phyloP scores from a whole-genome alignment of 805 yeast species.

The Yarrowia sp. region DNA sequence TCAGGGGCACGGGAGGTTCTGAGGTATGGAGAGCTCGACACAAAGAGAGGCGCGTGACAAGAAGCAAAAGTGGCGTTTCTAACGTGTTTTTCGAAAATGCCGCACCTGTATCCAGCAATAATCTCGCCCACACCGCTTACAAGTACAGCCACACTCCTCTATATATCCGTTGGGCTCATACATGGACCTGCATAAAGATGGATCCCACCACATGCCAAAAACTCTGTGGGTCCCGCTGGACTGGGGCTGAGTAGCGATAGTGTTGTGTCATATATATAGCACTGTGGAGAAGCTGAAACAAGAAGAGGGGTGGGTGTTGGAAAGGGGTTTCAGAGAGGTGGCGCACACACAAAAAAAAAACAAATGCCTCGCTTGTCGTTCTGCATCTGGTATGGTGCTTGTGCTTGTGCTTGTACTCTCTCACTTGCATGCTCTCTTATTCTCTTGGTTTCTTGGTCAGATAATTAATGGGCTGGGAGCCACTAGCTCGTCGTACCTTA shows the following conservation, averaged over 20 bases:
- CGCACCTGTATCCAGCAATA: neutral
- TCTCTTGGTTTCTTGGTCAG: too few relatives aligned
- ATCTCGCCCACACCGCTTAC: neutral
- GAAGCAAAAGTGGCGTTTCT: neutral
- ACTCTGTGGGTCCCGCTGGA: neutral
- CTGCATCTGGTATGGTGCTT: too few relatives aligned
- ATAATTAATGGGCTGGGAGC: neutral
- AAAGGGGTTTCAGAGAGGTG: too few relatives aligned
- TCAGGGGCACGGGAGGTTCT: neutral
- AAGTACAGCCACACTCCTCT: neutral
- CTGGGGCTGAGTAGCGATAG: neutral
- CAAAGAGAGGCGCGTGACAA: neutral
- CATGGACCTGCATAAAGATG: conserved; percentile 9
- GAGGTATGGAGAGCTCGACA: neutral
- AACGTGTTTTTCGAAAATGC: neutral
- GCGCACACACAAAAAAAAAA: too few relatives aligned
- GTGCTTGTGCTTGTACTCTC: neutral
- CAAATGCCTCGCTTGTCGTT: too few relatives aligned
- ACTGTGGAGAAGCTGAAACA: too few relatives aligned
- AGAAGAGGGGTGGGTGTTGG: too few relatives aligned
- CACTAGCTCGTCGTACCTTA: neutral
- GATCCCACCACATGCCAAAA: conserved; percentile 2
- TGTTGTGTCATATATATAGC: too few relatives aligned
- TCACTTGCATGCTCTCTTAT: neutral
- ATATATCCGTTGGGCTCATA: conserved; percentile 1